Conservation (phyloP, 805 yeast species). For the Teunomyces cretensis region DNA sequence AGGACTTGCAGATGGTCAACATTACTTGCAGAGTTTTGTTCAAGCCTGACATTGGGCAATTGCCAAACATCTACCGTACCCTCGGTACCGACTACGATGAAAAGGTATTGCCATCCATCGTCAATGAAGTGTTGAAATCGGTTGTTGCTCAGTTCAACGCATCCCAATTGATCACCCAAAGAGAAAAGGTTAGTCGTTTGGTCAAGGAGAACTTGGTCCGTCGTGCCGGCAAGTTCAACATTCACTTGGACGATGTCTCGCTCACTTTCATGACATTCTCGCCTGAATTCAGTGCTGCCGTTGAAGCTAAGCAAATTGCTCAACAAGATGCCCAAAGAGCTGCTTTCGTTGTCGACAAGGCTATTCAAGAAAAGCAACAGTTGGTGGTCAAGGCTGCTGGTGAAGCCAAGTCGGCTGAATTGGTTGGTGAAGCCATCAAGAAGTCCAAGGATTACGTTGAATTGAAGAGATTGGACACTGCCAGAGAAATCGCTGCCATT, state of each 20-base stretch:
- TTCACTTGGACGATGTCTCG: constrained; percentile 91
- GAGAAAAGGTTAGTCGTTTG: constrained; percentile 90
- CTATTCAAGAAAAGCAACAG: constrained; percentile 96
- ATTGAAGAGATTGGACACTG: constrained; percentile 94
- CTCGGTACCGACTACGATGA: constrained; percentile 95
- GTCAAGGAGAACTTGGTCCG: constrained; percentile 88
- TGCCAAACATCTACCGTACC: constrained; percentile 88
- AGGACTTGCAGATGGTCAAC: constrained; percentile 98
- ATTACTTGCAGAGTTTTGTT: constrained; percentile 97
- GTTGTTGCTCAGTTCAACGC: constrained; percentile 99
- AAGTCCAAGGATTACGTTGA: constrained; percentile 95
- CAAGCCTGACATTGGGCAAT: constrained; percentile 74
- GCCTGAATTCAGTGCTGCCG: constrained; percentile 96
- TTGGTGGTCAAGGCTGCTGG: constrained; percentile 96
- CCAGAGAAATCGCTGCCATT: constrained; percentile 89
- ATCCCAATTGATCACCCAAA: constrained; percentile 96
- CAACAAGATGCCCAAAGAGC: constrained; percentile 99
- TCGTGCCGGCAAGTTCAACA: constrained; percentile 88
- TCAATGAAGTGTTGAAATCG: constrained; percentile 92
- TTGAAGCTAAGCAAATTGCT: constrained; percentile 98
- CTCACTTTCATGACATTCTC: constrained; percentile 95
- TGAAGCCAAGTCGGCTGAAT: constrained; percentile 96
- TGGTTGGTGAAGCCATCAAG: constrained; percentile 98
- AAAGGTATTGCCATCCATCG: constrained; percentile 95
- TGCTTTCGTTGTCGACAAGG: constrained; percentile 94